Percentiles rank a stretch among this genome's conserved stretches.
These are phyloP conservation scores for Rhizopogon rudus DNA, from an alignment of 768 basidiomycete genomes.

Conservation along the genomic window DNA sequence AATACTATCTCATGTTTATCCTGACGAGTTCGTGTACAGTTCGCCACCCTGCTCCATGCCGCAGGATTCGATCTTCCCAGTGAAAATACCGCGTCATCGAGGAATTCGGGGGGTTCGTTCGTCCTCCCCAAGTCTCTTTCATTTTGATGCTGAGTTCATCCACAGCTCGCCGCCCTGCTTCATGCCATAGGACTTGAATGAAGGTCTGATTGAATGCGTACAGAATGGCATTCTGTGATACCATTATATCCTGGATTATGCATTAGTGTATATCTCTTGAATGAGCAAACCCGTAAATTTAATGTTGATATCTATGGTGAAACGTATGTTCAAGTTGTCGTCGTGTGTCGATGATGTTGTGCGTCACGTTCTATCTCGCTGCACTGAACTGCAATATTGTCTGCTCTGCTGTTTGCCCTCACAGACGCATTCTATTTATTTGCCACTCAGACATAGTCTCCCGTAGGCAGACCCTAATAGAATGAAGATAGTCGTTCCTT, in stretches of 20 bases:
- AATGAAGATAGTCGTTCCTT: too few relatives aligned
- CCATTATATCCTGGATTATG: neutral
- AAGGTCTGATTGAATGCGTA: slow-evolving; percentile 9
- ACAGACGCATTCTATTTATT: too few relatives aligned
- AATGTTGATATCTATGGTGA: neutral
- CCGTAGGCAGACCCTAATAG: too few relatives aligned
- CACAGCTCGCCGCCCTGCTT: slow-evolving; percentile 62
- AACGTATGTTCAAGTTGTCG: too few relatives aligned
- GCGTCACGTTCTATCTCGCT: too few relatives aligned
- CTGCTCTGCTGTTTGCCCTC: too few relatives aligned
- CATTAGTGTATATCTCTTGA: neutral
- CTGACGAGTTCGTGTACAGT: slow-evolving; percentile 31
- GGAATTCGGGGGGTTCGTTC: slow-evolving; percentile 73
- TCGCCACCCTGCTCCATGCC: slow-evolving; percentile 65
- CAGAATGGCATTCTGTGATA: neutral
- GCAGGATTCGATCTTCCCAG: slow-evolving; percentile 49
- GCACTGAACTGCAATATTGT: too few relatives aligned
- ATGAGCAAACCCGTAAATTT: neutral
- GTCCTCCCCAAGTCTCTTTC: neutral
- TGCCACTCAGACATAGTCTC: too few relatives aligned
- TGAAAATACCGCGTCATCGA: slow-evolving; percentile 52
- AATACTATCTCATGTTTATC: neutral
- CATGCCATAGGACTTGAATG: slow-evolving; percentile 58
- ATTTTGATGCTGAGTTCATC: neutral
- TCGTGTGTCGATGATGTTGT: too few relatives aligned